These are phyloP conservation scores for Komagataea norvegica DNA, from an alignment of 1,139 yeast genomes.

Conservation along the genomic window DNA sequence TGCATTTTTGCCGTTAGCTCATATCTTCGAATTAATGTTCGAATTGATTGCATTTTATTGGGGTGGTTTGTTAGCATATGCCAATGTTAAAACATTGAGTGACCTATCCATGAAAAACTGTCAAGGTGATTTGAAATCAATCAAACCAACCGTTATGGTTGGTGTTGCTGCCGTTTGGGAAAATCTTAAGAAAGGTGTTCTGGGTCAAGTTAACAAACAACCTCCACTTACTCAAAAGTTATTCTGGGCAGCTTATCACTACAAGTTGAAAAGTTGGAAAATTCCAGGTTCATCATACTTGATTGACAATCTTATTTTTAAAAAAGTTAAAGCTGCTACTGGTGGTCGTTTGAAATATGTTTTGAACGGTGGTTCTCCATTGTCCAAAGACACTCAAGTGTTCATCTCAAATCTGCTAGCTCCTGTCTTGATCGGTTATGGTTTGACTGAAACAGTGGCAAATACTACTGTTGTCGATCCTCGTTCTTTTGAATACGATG, in stretches of 20 bases:
- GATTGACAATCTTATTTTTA: constrained; percentile 68
- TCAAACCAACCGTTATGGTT: constrained; percentile 91
- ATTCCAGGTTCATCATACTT: constrained; percentile 68
- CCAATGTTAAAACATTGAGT: constrained; percentile 85
- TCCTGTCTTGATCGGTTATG: constrained; percentile 93
- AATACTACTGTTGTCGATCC: constrained; percentile 72
- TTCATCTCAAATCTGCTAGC: constrained; percentile 75
- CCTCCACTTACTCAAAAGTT: constrained; percentile 69
- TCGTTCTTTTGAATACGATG: constrained; percentile 60
- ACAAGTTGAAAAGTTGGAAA: constrained; percentile 60
- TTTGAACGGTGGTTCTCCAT: constrained; percentile 93
- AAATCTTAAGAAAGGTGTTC: constrained; percentile 85
- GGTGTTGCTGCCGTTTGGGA: constrained; percentile 99
- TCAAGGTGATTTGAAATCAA: constrained; percentile 80
- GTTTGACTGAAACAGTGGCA: constrained; percentile 95
- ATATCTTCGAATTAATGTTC: constrained; percentile 86
- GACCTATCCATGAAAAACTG: constrained; percentile 81
- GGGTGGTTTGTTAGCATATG: constrained; percentile 91
- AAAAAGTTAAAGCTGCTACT: constrained; percentile 87
- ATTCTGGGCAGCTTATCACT: constrained; percentile 84
- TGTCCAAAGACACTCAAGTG: constrained; percentile 70
- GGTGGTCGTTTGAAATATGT: constrained; percentile 79
- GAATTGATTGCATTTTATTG: constrained; percentile 78
- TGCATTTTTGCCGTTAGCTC: constrained; percentile 93
- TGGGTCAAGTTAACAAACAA: constrained; percentile 64